Base-by-base conservation (phyloP, 495 filamentous ascomycete genomes). In the Penicillium coprophilum region DNA sequence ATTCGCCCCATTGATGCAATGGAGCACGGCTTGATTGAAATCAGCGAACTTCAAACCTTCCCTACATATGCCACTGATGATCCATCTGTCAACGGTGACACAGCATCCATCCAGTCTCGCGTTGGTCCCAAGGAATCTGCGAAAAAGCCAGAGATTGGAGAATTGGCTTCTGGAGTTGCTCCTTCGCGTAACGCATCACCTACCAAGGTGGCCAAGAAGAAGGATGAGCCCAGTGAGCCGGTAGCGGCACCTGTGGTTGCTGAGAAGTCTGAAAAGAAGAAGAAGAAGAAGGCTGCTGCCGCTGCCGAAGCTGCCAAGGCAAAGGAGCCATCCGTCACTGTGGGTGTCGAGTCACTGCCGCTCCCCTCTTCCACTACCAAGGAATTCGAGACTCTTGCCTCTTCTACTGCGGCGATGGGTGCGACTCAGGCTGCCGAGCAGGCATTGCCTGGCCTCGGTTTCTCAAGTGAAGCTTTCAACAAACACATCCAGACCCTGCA, bases 1-100 rank as follows among this genome's bases (percentile, higher is more conserved):
- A 76, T 96, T 38, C 70, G 84, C 54, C 76, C 87, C 1, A 77
- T 91, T 19, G 85, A 96, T 74, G 93, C 89, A 17, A 73, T 87
- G 44, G 79, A 87, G 39, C 80, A 81, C 36, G 88, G 81, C n/a
- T 61, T 76, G 12, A 81, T 86, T 57, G 71, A 76, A 30, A 77
- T 87, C 43, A 65, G 62, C 24, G 75, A 81, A 20, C 73, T 87
- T 31, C 75, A 66, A 60, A 79, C 68, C 23, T 73, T 73, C 72
- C 71, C 71, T 0, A 69, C 58, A 28, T 71, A 74, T 32, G 60
- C 72, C 28, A 67, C 64, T 44, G 79, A 81, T 36, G 80, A 80
- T 19, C 75, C 80, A 3, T 79, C 78, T 34, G 63, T 77, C 36
- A 83, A 81, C 59, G 78, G 77, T 17, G 82, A 83, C 45, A 43